Conservation (phyloP, 257 asterid species). For the Leonotis leonurus region DNA sequence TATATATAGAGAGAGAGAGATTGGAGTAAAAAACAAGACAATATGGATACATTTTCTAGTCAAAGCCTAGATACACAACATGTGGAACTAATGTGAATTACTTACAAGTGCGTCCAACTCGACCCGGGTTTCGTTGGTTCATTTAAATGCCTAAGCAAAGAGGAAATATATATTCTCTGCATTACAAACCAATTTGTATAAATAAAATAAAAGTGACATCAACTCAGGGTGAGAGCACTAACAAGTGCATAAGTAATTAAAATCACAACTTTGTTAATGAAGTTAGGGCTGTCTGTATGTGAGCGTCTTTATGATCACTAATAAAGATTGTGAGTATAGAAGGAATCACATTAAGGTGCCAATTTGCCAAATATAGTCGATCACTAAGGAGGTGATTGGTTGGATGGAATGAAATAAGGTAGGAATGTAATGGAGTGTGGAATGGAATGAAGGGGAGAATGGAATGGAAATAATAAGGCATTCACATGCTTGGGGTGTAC, state of each 20-base stretch:
- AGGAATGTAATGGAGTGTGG: no score
- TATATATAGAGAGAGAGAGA: no score
- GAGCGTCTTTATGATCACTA: neutral
- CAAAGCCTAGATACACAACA: neutral
- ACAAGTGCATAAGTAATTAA: neutral
- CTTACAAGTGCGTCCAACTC: neutral
- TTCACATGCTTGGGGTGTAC: no score
- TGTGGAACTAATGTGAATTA: neutral
- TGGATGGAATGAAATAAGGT: no score
- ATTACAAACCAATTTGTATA: neutral
- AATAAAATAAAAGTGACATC: slow-evolving; percentile 16
- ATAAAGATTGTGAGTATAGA: neutral
- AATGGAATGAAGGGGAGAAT: no score
- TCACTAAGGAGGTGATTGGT: no score
- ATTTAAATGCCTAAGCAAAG: neutral
- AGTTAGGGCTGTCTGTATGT: slow-evolving; percentile 11
- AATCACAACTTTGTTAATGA: neutral
- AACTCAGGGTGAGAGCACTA: neutral
- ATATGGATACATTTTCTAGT: no score
- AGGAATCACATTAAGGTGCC: neutral
- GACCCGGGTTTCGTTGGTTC: neutral
- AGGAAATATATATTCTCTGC: neutral
- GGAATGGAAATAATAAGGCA: no score
- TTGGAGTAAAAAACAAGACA: no score
- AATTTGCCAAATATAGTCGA: no score